These are phyloP conservation scores for Solanum chiquidenum DNA, from an alignment of 257 asterid genomes.

Conservation along the genomic window DNA sequence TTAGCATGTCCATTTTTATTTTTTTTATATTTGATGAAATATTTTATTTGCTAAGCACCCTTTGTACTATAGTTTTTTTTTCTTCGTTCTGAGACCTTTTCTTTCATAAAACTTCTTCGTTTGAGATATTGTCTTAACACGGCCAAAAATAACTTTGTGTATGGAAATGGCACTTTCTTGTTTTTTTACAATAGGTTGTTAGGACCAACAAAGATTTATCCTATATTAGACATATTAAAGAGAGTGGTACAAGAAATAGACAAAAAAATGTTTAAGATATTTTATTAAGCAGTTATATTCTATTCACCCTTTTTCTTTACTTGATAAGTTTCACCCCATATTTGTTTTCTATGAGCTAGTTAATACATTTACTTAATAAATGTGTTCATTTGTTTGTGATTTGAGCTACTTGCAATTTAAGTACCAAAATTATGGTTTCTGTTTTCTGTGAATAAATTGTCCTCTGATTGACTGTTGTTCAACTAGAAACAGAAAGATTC, in stretches of 20 bases:
- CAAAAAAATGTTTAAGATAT: neutral
- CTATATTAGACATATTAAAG: neutral
- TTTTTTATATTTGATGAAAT: neutral
- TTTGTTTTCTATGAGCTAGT: neutral
- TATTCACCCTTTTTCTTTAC: neutral
- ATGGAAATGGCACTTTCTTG: neutral
- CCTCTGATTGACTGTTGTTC: neutral
- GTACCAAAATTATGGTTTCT: neutral
- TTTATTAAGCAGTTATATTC: neutral
- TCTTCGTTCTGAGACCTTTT: neutral
- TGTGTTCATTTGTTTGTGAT: neutral
- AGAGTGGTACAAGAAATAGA: neutral
- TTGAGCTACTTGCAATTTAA: neutral
- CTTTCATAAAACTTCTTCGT: neutral
- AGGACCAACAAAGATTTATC: neutral
- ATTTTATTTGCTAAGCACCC: neutral
- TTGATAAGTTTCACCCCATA: neutral
- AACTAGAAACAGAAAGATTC: neutral
- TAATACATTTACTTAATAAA: neutral
- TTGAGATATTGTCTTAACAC: neutral
- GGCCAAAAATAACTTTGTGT: neutral
- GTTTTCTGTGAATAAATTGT: neutral
- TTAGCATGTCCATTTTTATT: neutral
- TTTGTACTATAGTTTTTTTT: neutral
- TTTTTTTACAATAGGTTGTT: neutral